phyloP scores from a whole-genome alignment of 176 grass and related monocot species.

The Triticum urartu region DNA sequence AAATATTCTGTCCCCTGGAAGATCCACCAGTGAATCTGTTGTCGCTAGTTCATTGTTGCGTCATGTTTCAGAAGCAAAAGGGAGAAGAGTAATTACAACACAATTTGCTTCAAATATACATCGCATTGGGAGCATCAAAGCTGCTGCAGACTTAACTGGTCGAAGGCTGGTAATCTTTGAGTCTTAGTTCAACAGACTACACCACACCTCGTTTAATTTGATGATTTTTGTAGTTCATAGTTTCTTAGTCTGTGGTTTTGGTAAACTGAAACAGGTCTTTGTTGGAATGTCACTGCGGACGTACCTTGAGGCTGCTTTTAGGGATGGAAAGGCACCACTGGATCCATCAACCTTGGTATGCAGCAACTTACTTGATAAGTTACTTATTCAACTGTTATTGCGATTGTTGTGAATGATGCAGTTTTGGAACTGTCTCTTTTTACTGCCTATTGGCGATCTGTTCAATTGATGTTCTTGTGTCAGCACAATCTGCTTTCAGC shows the following conservation, averaged over 20 bases:
- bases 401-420: conserved; percentile 15
- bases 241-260: conserved; percentile 21
- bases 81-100: conserved; percentile 89
- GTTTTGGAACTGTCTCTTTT: neutral
- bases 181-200: conserved; percentile 17
- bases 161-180: conserved; percentile 74
- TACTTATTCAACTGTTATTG: conserved; percentile 5
- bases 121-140: conserved; percentile 98
- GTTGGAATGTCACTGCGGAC: conserved; percentile 98
- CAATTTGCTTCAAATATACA: conserved; percentile 99
- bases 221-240: conserved; percentile 16
- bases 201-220: neutral
- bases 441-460: neutral
- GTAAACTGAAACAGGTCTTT: conserved; percentile 75
- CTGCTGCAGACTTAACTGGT: conserved; percentile 90
- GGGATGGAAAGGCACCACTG: conserved; percentile 95
- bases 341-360: conserved; percentile 99
- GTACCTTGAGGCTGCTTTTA: conserved; percentile 99
- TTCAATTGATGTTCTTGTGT: conserved; percentile 29
- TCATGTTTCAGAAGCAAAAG: conserved; percentile 90
- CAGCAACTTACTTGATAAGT: conserved; percentile 17
- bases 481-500: conserved; percentile 8
- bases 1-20: conserved; percentile 97
- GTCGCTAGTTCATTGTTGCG: conserved; percentile 76
- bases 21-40: conserved; percentile 92